Evolutionary conservation across 2,329 filamentous ascomycete genomes (phyloP), one percentile per base, ranked within the genome.

Genomic region (Acrodontium crateriforme): DNA sequence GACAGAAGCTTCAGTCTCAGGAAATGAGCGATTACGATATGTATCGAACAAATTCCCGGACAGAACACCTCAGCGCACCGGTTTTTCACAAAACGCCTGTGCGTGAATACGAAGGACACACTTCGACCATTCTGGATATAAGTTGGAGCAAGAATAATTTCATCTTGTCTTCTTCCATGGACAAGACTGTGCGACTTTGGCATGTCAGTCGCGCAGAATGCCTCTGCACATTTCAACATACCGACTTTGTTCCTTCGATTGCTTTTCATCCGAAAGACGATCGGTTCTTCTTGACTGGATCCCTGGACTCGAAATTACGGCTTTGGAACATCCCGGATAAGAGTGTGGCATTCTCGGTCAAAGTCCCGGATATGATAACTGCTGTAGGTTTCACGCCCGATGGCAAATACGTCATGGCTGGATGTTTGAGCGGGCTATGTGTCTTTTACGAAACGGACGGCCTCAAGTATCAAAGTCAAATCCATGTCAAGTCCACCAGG

Each of bases 141-240:
- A 92, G 82, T 52, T 98, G 89, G 89, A 95, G 87, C 60, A 98
- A 95, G 65, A 98, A 98, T 56, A 93, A 92, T 52, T 98, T 98
- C 43, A 56, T 98, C 16, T 64, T 98, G 10, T 94, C 87, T 3
- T 91, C 85, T 0, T 93, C 85, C 0, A 94, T 95, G 84, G 89
- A 98, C 52, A 94, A 94, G 60, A 93, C 85, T 0, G 89, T 98
- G 9, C 71, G 83, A 9, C 56, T 98, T 25, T 98, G 89, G 87
- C 89, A 98, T 54, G 67, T 89, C 37, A 87, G 72, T 48, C 69
- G 87, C 28, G 56, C 67, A 3, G 85, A 95, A 46, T 94, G 84
- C 45, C 63, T 98, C 1, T 93, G 84, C 54, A 84, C 79, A 2
- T 98, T 95, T 59, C 82, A 85, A 45, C 89, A 95, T 54, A 82